Base-by-base conservation (phyloP, 1,284 basidiomycete genomes). In the Trametes polyzona region DNA sequence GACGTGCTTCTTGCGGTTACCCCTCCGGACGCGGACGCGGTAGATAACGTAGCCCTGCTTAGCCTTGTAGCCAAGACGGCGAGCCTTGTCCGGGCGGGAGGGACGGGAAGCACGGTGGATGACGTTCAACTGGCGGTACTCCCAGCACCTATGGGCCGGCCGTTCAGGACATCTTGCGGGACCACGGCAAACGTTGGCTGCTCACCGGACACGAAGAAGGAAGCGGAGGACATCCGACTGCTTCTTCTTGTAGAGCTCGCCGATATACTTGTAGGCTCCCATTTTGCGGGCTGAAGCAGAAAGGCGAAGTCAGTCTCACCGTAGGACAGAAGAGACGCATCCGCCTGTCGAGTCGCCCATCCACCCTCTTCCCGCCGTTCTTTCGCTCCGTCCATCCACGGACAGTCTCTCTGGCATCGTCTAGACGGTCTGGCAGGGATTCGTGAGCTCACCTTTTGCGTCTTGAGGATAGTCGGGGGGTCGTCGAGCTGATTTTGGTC, bases 31-130 rank as follows among this genome's bases (percentile, higher is more conserved):
- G 68, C 96, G 94, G 71, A 99, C 83, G 69, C 97, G 95, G 84
- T 99, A 99, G 80, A 99, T 80, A 62, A 99, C 92, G 76, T 95
- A 99, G 71, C 97, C 97, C 80, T 99, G 97, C 87, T 99, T 99
- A 75, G 97, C 94, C 82, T 98, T 99, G 90, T 99, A 99, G 57
- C 96, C 96, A 63, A 99, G 84, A 68, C 96, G 92, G 77, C 96
- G 93, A 66, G 96, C 96, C 86, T 98, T 99, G 84, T 99, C 96
- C 56, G 96, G 97, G 74, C 97, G 93, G 55, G 96, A 98, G 57
- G 96, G 96, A 63, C 96, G 93, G 64, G 95, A 95, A 55, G 96
- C 96, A 65, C 96, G 93, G 85, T 98, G 96, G 74, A 98, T 94
- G 67, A 99, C 95, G 71, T 97, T 96, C 72, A 99, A 81, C 77